Percentiles rank a stretch among this genome's conserved stretches.
Conservation (phyloP, 257 asterid genomes). For the Hygrophila difformis region DNA sequence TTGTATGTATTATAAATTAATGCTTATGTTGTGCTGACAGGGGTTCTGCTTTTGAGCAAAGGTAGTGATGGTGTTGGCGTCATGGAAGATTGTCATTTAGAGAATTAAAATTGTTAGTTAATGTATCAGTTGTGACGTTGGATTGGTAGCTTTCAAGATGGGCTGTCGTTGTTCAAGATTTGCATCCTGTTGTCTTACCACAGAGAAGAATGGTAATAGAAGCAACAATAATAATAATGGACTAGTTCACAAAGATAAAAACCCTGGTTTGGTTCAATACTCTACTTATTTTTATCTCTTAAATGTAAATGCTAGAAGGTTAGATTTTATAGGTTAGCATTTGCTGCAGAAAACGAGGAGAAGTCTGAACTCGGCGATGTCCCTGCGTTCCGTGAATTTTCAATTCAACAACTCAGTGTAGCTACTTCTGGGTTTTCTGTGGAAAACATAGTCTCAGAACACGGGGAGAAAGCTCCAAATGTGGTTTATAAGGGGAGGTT, state of each 20-base stretch:
- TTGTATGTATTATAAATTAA: background rate
- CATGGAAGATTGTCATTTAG: background rate
- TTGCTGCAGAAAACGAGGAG: constrained; percentile 55
- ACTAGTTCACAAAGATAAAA: constrained; percentile 30
- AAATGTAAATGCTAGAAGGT: background rate
- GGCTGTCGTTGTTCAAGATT: constrained; percentile 43
- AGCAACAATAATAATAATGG: too few relatives aligned
- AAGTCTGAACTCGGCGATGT: constrained; percentile 60
- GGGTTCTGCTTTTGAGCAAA: too few relatives aligned
- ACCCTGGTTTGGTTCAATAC: constrained; percentile 26
- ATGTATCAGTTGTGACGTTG: constrained; percentile 11
- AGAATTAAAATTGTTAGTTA: background rate
- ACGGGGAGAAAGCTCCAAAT: constrained; percentile 95
- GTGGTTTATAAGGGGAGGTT: constrained; percentile 82
- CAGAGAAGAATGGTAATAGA: too few relatives aligned
- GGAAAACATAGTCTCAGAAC: constrained; percentile 89
- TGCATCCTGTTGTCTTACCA: constrained; percentile 32
- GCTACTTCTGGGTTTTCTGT: constrained; percentile 89
- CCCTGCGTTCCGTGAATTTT: constrained; percentile 70
- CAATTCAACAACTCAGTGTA: constrained; percentile 66
- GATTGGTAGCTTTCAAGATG: constrained; percentile 28
- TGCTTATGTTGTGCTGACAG: background rate
- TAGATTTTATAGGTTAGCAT: constrained; percentile 6
- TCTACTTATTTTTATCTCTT: background rate
- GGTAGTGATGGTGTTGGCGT: too few relatives aligned